Evolutionary conservation across 208 protist species (phyloP), one percentile per base, ranked within the genome.

Genomic region (Acanthamoeba healyi): DNA sequence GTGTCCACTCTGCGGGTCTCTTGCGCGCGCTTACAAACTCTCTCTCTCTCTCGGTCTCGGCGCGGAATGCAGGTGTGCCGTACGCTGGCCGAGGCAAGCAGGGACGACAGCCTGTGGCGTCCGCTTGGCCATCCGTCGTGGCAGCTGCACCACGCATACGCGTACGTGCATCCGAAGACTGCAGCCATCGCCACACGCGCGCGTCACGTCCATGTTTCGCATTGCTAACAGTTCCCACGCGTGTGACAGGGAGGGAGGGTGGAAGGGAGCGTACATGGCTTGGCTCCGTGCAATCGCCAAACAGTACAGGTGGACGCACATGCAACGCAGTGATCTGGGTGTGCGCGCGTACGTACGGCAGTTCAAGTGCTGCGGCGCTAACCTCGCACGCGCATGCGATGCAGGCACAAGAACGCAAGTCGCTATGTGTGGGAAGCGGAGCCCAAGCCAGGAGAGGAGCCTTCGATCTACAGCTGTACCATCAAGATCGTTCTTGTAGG

Each of bases 51-150:
- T n/a, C n/a, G n/a, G n/a, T n/a, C n/a, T n/a, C n/a, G n/a, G n/a
- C n/a, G n/a, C n/a, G n/a, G n/a, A n/a, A n/a, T n/a, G n/a, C 74
- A 84, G 74, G 40, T 54, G 40, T 54, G 74, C 42, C 74, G 74
- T 2, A 24, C 42, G 24, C 34, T 84, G 40, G 74, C 74, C 0
- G 74, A 12, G 22, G 24, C 56, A 42, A 84, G 74, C 42, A 15
- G 42, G 10, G 74, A 84, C 29, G 42, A 84, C 3, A 51, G 1
- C 26, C 42, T 84, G 40, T 84, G 74, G 74, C 36, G 40, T 19
- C 74, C 74, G 1, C 40, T 84, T 12, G 74, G 74, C 10, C 32
- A 84, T 10, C 26, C 74, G 2, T 84, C 74, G 17, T 84, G 74
- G 74, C 19, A 15, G 6, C 7, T 19, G 7, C 34, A 74, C 36